These are phyloP conservation scores for Lactarius akahatsu DNA, from an alignment of 768 basidiomycete genomes.

Conservation along the genomic window DNA sequence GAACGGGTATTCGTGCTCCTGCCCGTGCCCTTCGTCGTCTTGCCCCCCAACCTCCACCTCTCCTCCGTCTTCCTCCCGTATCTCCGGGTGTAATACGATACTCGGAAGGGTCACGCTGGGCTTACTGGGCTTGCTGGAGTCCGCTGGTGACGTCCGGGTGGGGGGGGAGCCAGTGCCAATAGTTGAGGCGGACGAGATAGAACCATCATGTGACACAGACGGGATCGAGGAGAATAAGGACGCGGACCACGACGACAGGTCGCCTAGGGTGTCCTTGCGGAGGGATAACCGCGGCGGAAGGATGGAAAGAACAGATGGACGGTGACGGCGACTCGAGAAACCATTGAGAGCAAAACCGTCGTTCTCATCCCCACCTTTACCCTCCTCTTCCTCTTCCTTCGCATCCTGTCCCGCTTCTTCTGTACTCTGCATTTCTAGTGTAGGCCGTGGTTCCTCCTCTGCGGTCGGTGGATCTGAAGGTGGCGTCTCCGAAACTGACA, in stretches of 20 bases:
- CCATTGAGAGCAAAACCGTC: neutral
- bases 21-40: neutral
- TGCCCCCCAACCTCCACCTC: neutral
- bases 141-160: neutral
- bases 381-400: neutral
- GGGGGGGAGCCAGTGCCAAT: neutral
- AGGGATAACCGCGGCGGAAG: conserved; percentile 29
- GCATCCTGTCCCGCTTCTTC: neutral
- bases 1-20: conserved; percentile 15
- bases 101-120: conserved; percentile 21
- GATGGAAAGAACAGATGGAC: conserved; percentile 24
- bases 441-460: neutral
- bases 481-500: neutral
- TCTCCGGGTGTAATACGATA: conserved; percentile 15
- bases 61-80: conserved; percentile 11
- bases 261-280: conserved; percentile 27
- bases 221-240: conserved; percentile 29
- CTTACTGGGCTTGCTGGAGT: conserved; percentile 7
- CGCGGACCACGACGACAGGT: conserved; percentile 29
- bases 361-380: neutral
- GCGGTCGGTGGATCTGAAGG: neutral
- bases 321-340: neutral
- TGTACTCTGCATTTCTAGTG: neutral
- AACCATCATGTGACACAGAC: conserved; percentile 12
- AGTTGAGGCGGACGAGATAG: conserved; percentile 5